A percentile compares a stretch with the other conserved stretches of the same genome.
Conservation (phyloP, 148 eudicot species). For the Silene uniflora region DNA sequence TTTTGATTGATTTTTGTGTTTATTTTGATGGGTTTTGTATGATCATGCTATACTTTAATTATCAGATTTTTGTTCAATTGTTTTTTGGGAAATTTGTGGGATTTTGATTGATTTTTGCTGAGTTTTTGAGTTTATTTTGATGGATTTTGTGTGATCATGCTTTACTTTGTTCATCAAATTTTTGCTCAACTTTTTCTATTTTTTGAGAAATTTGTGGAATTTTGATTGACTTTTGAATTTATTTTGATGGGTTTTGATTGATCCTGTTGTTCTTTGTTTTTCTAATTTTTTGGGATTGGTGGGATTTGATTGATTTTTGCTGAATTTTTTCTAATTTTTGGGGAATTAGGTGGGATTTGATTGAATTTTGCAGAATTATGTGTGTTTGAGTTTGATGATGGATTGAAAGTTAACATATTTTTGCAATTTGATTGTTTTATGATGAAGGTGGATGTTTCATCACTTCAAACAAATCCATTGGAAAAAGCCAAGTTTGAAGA, state of each 20-base stretch:
- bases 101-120: not conserved
- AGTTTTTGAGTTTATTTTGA: not conserved
- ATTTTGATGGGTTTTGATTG: too few relatives aligned
- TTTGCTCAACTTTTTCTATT: slow-evolving; percentile 9
- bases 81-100: not conserved
- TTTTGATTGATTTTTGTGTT: not conserved
- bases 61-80: not conserved
- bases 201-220: too few relatives aligned
- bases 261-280: not conserved
- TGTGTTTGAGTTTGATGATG: not conserved
- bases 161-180: not conserved
- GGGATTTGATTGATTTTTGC: not conserved
- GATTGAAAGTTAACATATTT: not conserved
- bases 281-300: not conserved
- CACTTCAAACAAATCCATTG: slow-evolving; percentile 24
- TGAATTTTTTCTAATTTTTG: not conserved
- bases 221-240: too few relatives aligned
- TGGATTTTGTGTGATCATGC: not conserved
- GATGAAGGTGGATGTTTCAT: slow-evolving; percentile 33
- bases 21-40: not conserved
- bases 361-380: not conserved
- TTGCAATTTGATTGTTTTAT: not conserved
- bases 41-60: too few relatives aligned
- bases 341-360: not conserved
- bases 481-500: slow-evolving; percentile 33